Evolutionary conservation across 2,329 filamentous ascomycete species (phyloP).

Genomic region (Macroventuria anomochaeta): DNA sequence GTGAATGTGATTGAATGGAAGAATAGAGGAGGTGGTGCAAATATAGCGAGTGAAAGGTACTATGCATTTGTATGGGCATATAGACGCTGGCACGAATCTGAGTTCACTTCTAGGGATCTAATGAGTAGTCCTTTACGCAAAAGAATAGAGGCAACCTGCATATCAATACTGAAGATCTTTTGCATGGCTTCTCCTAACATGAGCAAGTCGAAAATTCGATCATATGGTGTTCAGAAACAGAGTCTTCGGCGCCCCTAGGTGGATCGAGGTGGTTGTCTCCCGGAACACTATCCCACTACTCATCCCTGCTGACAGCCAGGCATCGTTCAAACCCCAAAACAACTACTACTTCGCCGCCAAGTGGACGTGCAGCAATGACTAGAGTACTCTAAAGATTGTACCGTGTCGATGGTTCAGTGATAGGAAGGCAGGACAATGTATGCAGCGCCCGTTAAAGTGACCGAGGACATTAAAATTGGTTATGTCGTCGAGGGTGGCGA

Average conservation of each 20-base stretch:
- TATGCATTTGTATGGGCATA: too few relatives aligned
- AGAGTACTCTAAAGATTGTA: background rate
- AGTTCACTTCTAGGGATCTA: too few relatives aligned
- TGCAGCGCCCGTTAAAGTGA: background rate
- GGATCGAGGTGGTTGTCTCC: background rate
- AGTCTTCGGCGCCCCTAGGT: background rate
- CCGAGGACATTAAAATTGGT: background rate
- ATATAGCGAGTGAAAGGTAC: too few relatives aligned
- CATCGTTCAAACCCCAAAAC: background rate
- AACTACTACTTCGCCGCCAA: background rate
- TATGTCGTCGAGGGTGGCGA: constrained; percentile 10
- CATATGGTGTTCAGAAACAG: too few relatives aligned
- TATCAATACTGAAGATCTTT: too few relatives aligned
- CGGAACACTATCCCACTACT: background rate
- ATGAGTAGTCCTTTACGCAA: too few relatives aligned
- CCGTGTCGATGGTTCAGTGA: background rate
- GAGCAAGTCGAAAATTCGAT: too few relatives aligned
- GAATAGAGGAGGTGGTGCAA: too few relatives aligned
- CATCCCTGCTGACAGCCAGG: background rate
- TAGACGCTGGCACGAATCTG: too few relatives aligned
- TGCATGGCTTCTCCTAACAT: too few relatives aligned
- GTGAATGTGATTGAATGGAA: too few relatives aligned
- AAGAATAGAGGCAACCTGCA: too few relatives aligned
- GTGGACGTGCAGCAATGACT: background rate
- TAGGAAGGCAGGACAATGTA: background rate